Evolutionary conservation across 768 basidiomycete genomes (phyloP), one percentile per base, ranked within the genome.

Genomic region (Suillus decipiens): DNA sequence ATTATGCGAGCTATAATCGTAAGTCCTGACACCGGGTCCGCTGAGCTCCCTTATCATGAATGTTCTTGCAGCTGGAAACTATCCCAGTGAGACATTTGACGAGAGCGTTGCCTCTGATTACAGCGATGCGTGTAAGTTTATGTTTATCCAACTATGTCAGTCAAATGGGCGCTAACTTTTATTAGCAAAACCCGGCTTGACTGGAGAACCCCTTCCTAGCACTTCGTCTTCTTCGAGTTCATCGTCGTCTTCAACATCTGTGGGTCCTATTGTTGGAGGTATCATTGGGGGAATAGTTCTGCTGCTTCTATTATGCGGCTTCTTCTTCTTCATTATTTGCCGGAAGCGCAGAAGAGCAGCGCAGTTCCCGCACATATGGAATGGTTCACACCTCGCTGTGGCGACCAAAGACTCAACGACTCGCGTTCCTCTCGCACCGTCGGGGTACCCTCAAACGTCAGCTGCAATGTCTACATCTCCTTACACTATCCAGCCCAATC

Each of bases 1-100:
- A 47, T 57, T 74, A 68, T 66, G 67, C 73, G 5, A 34, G 63
- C 12, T 66, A 57, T 42, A 66, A 75, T 28, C 72, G 73, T 74
- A 45, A 39, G 68, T 47, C 36, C 57, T 53, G 45, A 56, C 22
- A 48, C 15, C 6, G 37, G 11, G 24, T 9, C 24, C 43, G 17
- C 1, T 43, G 15, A 37, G 8, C 53, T 48, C n/a, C 36, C 59
- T 69, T 50, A 33, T 67, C 17, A 11, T 2, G 19, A 34, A 58
- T 41, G 14, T 56, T 60, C 17, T 56, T 51, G 8, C 54, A 74
- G 73, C 73, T 42, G 34, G 41, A 9, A 61, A 24, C 19, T 74
- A 74, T 67, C 1, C 39, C 9, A 61, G 65, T n/a, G 60, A 2
- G n/a, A 56, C 41, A 12, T 74, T 74, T 34, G 59, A 69, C 6